Conservation (phyloP, 352 stramenopile genomes). For the Pythium sp. region DNA sequence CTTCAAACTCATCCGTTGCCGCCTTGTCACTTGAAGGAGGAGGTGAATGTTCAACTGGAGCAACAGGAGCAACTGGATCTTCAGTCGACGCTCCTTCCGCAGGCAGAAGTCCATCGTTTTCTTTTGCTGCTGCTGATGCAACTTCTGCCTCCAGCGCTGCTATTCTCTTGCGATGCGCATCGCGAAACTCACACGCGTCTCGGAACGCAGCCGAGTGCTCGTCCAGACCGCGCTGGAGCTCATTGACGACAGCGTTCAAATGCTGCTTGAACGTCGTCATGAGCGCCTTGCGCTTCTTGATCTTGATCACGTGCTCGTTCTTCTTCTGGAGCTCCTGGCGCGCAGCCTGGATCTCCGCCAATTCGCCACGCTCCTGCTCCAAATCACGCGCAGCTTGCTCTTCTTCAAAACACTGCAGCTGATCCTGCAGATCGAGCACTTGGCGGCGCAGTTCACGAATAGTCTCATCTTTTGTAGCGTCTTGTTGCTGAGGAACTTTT, state of each 20-base stretch:
- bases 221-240: constrained; percentile 52
- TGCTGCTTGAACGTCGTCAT: constrained; percentile 42
- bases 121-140: background rate
- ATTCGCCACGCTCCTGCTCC: constrained; percentile 26
- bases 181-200: constrained; percentile 58
- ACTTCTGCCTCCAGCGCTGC: background rate
- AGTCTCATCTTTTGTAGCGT: constrained; percentile 13
- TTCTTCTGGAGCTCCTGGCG: constrained; percentile 36
- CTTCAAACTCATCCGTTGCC: constrained; percentile 39
- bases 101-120: background rate
- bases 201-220: constrained; percentile 59
- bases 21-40: background rate
- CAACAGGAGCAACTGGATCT: background rate
- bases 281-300: constrained; percentile 39
- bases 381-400: constrained; percentile 22
- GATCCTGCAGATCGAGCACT: constrained; percentile 22
- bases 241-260: constrained; percentile 32
- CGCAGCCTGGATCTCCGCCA: constrained; percentile 29
- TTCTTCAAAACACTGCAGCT: constrained; percentile 17
- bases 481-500: background rate
- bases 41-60: background rate
- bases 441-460: constrained; percentile 18
- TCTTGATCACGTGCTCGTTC: constrained; percentile 31
- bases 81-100: constrained; percentile 10
- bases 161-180: constrained; percentile 22